Conservation (phyloP, 73 alveolate species). For the Paramecium pentaurelia region DNA sequence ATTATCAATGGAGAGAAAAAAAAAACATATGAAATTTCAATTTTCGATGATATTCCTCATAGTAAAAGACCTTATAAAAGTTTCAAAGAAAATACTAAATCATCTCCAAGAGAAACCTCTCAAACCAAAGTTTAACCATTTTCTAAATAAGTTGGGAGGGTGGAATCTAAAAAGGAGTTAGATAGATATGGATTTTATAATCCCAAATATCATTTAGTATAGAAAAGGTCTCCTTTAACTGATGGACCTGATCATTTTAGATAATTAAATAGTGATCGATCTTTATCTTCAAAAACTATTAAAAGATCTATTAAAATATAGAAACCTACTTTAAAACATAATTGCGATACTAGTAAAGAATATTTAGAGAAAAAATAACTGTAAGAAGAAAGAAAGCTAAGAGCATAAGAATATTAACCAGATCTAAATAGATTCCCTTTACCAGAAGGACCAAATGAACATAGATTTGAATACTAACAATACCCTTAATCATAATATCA, state of each 20-base stretch:
- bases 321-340: neutral
- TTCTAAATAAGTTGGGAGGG: neutral
- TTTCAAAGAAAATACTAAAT: neutral
- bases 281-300: neutral
- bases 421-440: neutral
- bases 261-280: neutral
- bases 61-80: neutral
- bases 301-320: neutral
- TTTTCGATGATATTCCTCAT: neutral
- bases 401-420: neutral
- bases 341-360: neutral
- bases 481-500: neutral
- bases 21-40: neutral
- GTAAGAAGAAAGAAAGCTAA: neutral
- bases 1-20: neutral
- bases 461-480: neutral
- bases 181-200: conserved; percentile 26
- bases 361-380: neutral
- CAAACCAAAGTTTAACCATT: neutral
- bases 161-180: neutral
- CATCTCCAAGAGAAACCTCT: neutral
- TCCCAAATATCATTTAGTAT: neutral
- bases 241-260: neutral
- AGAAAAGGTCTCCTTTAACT: neutral
- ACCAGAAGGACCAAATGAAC: neutral